Evolutionary conservation across 2,329 filamentous ascomycete species (phyloP), one percentile per base, ranked within the genome.

Genomic region (Hypoxylon sp.): DNA sequence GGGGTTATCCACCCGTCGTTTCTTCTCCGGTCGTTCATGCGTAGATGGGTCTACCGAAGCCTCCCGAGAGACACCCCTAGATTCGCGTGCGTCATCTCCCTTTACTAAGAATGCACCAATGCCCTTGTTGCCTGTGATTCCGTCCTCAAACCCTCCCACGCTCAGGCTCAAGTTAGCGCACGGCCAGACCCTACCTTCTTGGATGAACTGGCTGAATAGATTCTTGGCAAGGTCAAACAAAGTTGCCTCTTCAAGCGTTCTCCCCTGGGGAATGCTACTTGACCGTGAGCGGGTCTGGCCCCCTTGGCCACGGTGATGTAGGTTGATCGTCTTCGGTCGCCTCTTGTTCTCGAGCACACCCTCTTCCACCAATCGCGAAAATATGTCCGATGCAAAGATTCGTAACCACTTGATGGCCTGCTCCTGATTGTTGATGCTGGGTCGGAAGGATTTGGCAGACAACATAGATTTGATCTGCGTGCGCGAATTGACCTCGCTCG

Each of bases 381-480:
- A 94, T 41, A 99, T 96, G 68, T 99, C 94, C 1, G 91, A 90
- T 3, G 83, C 86, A 69, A 97, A 97, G 45, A 99, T 97, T 7
- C 87, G 81, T 27, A 99, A 77, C 94, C 94, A 99, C 53, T 86
- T 86, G 16, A 82, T 76, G 1, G 87, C 93, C 68, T 96, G 90
- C 15, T 94, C 90, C 12, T 83, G 75, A 2, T 79, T 87, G 61
- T 85, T 89, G 67, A 97, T 93, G 47, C 81, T 84, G 0, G 94
- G 94, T 17, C 90, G 81, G 66, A 99, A 99, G 0, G 91, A 95
- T 69, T 99, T 99, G 13, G 94, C 92, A 1, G 91, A 97, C 9
- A 97, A 78, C 92, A 99, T 97, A 11, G 89, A 94, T 70, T 97
- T 97, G 75, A 97, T 96, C 65, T 94, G 90, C 1, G 91, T 96